These are phyloP conservation scores for Elongisporangium anandrum DNA, from an alignment of 352 stramenopile species.

Conservation along the genomic window DNA sequence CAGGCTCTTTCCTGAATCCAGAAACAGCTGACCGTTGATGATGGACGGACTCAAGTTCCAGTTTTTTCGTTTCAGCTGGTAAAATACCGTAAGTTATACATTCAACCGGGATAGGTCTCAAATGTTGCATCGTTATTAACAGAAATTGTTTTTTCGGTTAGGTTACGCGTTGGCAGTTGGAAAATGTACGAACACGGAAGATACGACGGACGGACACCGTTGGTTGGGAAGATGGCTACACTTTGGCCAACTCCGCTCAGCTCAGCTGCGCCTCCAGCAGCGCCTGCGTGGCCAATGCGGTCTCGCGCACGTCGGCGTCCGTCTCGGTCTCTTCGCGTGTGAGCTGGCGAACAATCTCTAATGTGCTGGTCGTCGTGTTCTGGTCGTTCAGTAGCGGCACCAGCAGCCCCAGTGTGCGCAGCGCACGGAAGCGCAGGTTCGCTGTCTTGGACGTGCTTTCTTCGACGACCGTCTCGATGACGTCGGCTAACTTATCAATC, in stretches of 20 bases:
- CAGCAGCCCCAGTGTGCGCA: conserved; percentile 62
- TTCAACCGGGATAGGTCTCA: no score
- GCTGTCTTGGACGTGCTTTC: conserved; percentile 77
- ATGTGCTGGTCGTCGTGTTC: conserved; percentile 52
- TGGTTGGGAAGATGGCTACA: not conserved
- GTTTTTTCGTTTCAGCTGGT: not conserved
- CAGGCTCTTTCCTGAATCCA: not conserved
- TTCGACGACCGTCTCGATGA: conserved; percentile 62
- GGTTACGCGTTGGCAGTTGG: not conserved
- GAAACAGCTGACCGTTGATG: not conserved
- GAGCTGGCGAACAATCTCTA: conserved; percentile 75
- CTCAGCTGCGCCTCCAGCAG: conserved; percentile 46
- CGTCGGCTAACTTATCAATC: conserved; percentile 61
- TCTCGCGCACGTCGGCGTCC: conserved; percentile 75
- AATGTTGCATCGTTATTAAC: not conserved
- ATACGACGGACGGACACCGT: not conserved
- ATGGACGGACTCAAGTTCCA: not conserved
- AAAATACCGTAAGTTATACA: not conserved
- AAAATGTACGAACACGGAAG: not conserved
- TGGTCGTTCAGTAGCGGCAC: conserved; percentile 68
- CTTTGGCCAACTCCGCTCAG: conserved; percentile 18
- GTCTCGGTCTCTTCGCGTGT: conserved; percentile 51
- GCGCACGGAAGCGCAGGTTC: conserved; percentile 76
- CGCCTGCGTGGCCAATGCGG: conserved; percentile 47
- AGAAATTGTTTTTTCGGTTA: not conserved